Evolutionary conservation across 768 basidiomycete species (phyloP).

Genomic region (Xerocomellus chrysenteron): DNA sequence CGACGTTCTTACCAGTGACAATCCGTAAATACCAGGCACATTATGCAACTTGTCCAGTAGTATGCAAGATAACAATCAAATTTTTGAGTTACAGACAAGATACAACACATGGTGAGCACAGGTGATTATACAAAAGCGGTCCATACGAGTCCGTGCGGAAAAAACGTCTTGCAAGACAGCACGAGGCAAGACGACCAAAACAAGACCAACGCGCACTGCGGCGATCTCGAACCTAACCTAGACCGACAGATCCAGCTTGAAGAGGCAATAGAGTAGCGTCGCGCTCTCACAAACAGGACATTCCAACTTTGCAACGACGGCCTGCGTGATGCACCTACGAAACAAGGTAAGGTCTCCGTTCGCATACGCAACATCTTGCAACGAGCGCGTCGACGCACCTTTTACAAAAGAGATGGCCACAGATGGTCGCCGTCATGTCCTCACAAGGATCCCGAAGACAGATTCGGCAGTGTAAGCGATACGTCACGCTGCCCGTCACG

Average conservation of each 20-base stretch:
- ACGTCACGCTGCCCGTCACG: not conserved
- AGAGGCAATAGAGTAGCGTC: slow-evolving; percentile 54
- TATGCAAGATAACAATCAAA: too few species aligned
- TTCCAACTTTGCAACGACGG: slow-evolving; percentile 42
- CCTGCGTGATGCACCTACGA: slow-evolving; percentile 52
- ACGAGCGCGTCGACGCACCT: slow-evolving; percentile 33
- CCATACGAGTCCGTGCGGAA: not conserved
- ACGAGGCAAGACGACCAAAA: not conserved
- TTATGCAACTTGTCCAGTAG: not conserved
- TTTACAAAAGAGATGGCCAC: slow-evolving; percentile 64
- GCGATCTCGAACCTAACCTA: not conserved
- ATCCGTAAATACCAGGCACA: not conserved
- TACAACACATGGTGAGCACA: not conserved
- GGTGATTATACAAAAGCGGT: not conserved
- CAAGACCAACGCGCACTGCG: not conserved
- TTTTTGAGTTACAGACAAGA: not conserved
- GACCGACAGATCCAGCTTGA: slow-evolving; percentile 45
- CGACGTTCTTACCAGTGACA: not conserved
- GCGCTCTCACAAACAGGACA: slow-evolving; percentile 55
- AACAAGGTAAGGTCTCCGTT: not conserved
- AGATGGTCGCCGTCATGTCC: slow-evolving; percentile 57
- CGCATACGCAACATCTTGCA: too few species aligned
- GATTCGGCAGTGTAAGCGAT: slow-evolving; percentile 47
- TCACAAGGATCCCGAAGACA: slow-evolving; percentile 50
- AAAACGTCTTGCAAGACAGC: not conserved